Base-by-base conservation (phyloP, 2,329 filamentous ascomycete genomes). In the Aspergillus terreus region DNA sequence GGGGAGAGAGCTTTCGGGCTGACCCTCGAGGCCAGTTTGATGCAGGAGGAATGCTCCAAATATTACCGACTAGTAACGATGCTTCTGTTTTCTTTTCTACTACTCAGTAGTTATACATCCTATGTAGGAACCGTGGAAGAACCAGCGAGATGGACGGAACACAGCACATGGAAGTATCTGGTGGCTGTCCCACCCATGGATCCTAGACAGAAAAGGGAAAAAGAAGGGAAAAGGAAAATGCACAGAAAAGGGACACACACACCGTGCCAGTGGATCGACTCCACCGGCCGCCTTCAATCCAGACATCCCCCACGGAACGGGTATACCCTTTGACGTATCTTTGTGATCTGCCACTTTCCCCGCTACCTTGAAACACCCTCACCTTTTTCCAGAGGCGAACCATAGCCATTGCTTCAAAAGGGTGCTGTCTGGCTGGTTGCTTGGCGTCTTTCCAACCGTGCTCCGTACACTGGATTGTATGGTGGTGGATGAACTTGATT, bases 301-400 rank as follows among this genome's bases (percentile, higher is more conserved):
- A 11, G 12, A 11, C 33, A 11, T 51, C 57, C 60, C 60, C 59
- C 58, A 61, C 61, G 59, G 57, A 58, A 60, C 60, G 62, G 63
- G 61, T 64, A 62, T 62, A 62, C 59, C 62, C 65, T 64, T 66
- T 65, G 63, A 65, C 61, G 60, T 64, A 63, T 59, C 55, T 59
- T 54, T 64, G 58, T 60, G 60, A 66, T 63, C 62, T 55, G 46
- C 54, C 53, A 53, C 53, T 61, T 41, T 64, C 65, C 65, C 66
- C 66, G 65, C 66, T 62, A 58, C 63, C 57, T 61, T 66, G 65
- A 65, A 67, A 66, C 64, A 63, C 50, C 41, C 48, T 53, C 40
- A 55, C 55, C 49, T 53, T 58, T 58, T 51, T 56, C 58, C n/a
- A 15, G 60, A 56, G 58, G 57, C 58, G 62, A 68, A 68, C 62